Evolutionary conservation across 306 rosid species (phyloP).

Genomic region (Rosa chinensis): DNA sequence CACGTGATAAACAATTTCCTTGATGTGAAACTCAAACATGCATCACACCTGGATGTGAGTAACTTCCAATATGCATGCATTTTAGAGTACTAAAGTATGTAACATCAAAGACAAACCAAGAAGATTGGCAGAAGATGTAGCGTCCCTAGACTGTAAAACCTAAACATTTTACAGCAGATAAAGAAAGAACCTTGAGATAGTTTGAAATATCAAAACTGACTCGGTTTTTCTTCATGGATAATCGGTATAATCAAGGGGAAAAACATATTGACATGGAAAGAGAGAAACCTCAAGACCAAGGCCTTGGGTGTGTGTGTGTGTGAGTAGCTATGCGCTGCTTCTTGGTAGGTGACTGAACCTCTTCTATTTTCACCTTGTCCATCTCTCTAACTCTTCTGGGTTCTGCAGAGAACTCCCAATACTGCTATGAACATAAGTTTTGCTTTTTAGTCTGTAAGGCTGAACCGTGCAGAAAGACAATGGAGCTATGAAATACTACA

Average conservation of each 20-base stretch:
- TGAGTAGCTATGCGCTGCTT: constrained; percentile 68
- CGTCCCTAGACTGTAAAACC: neutral
- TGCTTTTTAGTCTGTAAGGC: neutral
- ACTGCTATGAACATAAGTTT: neutral
- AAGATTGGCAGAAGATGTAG: no score
- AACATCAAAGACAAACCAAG: neutral
- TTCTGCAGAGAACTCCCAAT: neutral
- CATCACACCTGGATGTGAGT: neutral
- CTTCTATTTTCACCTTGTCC: constrained; percentile 77
- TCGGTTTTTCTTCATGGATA: no score
- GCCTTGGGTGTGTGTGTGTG: constrained; percentile 84
- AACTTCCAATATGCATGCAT: neutral
- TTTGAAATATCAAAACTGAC: neutral
- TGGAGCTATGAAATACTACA: no score
- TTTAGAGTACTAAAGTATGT: neutral
- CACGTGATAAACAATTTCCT: neutral
- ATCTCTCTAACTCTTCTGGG: constrained; percentile 13
- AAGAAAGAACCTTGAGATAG: neutral
- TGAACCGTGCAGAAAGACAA: neutral
- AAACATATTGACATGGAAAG: neutral
- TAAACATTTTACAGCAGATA: neutral
- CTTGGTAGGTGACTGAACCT: constrained; percentile 85
- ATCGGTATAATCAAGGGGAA: neutral
- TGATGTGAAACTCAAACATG: neutral
- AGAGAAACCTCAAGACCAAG: constrained; percentile 80